phyloP scores from a whole-genome alignment of 331 rosid genomes.

The Pyracantha coccinea region DNA sequence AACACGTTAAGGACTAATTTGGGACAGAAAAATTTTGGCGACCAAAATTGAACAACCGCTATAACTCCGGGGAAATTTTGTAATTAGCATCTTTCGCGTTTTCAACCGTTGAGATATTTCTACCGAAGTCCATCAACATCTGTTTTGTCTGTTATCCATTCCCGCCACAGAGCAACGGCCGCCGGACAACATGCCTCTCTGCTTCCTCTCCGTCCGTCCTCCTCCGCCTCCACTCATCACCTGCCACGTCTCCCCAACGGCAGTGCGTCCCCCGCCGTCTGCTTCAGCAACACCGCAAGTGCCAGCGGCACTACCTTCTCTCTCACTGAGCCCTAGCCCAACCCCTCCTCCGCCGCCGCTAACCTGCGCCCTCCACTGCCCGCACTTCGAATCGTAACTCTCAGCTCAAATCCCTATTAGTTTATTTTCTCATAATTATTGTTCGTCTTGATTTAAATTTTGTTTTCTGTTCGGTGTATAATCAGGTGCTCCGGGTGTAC shows the following conservation, averaged over 20 bases:
- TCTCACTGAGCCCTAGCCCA: slow-evolving; percentile 16
- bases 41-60: background rate
- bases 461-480: background rate
- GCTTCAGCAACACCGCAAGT: slow-evolving; percentile 12
- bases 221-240: slow-evolving; percentile 25
- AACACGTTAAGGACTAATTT: background rate
- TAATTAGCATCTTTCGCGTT: background rate
- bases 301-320: slow-evolving; percentile 4
- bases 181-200: slow-evolving; percentile 33
- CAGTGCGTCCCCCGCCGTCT: slow-evolving; percentile 21
- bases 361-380: slow-evolving; percentile 66
- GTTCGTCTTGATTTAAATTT: background rate
- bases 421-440: background rate
- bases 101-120: background rate
- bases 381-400: slow-evolving; percentile 69
- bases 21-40: background rate
- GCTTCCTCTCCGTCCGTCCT: slow-evolving; percentile 36
- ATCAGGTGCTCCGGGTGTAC: slow-evolving; percentile 91
- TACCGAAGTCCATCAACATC: background rate
- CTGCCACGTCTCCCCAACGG: slow-evolving; percentile 19
- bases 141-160: slow-evolving; percentile 31
- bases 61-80: background rate
- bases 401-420: background rate
- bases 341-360: slow-evolving; percentile 33
- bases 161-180: slow-evolving; percentile 36